Percentiles rank a stretch among this genome's conserved stretches.
These are phyloP conservation scores for Penicillium bialowiezense DNA, from an alignment of 495 filamentous ascomycete species.

Conservation along the genomic window DNA sequence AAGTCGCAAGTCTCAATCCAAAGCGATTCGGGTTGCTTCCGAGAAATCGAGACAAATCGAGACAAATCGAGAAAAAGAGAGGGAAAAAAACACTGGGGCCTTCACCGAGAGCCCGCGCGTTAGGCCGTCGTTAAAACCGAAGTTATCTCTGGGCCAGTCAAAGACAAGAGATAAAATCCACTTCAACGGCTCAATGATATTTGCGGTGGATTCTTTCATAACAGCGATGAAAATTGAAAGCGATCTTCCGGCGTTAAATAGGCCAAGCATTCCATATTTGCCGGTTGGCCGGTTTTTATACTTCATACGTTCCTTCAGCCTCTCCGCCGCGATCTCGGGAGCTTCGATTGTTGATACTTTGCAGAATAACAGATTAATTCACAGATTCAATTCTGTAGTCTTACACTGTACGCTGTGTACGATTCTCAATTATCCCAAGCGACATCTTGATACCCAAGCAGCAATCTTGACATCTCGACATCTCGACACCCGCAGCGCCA, in stretches of 20 bases:
- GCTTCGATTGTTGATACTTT: background rate
- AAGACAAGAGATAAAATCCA: background rate
- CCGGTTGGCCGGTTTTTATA: background rate
- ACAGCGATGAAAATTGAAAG: background rate
- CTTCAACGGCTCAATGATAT: background rate
- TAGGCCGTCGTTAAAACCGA: background rate
- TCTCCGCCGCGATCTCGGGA: no score
- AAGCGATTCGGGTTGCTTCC: background rate
- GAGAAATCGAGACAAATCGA: background rate
- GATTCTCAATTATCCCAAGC: background rate
- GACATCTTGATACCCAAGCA: background rate
- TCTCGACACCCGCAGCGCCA: no score
- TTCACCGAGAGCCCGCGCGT: background rate
- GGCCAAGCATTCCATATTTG: background rate
- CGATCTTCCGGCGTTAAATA: background rate
- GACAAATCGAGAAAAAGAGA: background rate
- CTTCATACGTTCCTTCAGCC: no score
- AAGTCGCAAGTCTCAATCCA: background rate
- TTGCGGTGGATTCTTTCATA: background rate
- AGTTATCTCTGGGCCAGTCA: background rate
- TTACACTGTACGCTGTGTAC: background rate
- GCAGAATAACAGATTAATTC: conserved; percentile 5
- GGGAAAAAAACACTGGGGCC: background rate
- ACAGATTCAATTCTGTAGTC: conserved; percentile 11
- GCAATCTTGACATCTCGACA: background rate